These are phyloP conservation scores for Clonostachys solani DNA, from an alignment of 2,329 filamentous ascomycete species.

Conservation along the genomic window DNA sequence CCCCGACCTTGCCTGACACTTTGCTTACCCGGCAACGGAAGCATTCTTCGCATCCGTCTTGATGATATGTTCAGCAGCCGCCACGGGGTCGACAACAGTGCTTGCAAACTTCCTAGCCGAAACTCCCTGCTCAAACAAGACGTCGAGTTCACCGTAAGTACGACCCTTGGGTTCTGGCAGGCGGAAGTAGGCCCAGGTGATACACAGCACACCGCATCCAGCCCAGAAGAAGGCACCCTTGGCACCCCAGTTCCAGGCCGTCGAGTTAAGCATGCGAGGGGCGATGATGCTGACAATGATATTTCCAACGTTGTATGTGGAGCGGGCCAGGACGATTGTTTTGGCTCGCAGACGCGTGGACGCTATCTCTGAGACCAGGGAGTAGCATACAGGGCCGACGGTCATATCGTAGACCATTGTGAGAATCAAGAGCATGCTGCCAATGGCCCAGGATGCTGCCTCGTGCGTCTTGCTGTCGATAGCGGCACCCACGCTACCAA, in stretches of 20 bases:
- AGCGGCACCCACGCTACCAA: conserved; percentile 41
- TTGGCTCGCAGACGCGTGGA: conserved; percentile 25
- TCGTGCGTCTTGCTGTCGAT: background rate
- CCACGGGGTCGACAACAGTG: too few relatives aligned
- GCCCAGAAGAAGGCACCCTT: conserved; percentile 14
- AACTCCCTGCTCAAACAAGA: conserved; percentile 7
- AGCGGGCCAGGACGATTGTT: conserved; percentile 19
- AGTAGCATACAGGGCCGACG: conserved; percentile 10
- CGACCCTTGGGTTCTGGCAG: conserved; percentile 15
- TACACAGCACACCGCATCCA: conserved; percentile 6
- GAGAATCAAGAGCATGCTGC: conserved; percentile 15
- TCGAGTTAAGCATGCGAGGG: conserved; percentile 14
- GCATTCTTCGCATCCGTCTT: too few relatives aligned
- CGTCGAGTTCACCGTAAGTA: conserved; percentile 14
- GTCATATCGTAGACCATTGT: conserved; percentile 17
- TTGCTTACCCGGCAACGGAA: too few relatives aligned
- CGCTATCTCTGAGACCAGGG: conserved; percentile 23
- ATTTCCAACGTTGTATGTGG: conserved; percentile 14
- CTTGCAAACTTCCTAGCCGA: conserved; percentile 9
- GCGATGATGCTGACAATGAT: conserved; percentile 10
- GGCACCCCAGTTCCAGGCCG: conserved; percentile 11
- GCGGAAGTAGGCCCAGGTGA: conserved; percentile 13
- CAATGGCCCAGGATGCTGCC: background rate
- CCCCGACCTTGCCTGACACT: too few relatives aligned
- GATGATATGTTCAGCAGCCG: too few relatives aligned